Evolutionary conservation across 768 basidiomycete species (phyloP).

Genomic region (Myochromella boudieri): DNA sequence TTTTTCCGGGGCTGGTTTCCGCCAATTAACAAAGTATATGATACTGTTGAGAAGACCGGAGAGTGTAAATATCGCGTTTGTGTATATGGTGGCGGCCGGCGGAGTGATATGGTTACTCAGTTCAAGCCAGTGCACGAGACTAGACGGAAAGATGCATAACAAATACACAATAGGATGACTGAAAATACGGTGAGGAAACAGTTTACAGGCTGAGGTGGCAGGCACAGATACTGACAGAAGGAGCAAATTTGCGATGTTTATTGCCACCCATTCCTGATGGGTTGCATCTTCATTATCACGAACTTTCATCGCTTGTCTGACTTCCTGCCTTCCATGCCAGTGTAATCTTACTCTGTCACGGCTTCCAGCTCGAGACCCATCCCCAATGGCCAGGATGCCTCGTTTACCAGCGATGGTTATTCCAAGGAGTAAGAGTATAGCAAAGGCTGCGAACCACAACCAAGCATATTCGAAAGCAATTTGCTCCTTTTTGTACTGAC

Average conservation of each 20-base stretch:
- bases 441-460: constrained; percentile 46
- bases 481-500: constrained; percentile 31
- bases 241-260: constrained; percentile 40
- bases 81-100: constrained; percentile 14
- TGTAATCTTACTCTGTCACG: constrained; percentile 2
- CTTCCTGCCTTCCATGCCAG: neutral
- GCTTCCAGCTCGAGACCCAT: constrained; percentile 16
- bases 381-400: constrained; percentile 34
- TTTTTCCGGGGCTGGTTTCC: constrained; percentile 16
- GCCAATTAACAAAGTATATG: constrained; percentile 15
- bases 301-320: neutral
- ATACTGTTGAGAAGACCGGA: constrained; percentile 21
- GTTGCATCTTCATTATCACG: constrained; percentile 19
- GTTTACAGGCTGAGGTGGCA: neutral
- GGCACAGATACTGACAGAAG: constrained; percentile 39
- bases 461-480: constrained; percentile 52
- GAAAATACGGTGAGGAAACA: neutral
- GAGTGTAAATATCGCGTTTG: constrained; percentile 16
- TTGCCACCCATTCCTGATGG: constrained; percentile 23
- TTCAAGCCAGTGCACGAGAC: constrained; percentile 21
- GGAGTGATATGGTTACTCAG: constrained; percentile 13
- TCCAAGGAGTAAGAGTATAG: constrained; percentile 43
- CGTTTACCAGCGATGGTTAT: constrained; percentile 43
- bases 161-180: constrained; percentile 50
- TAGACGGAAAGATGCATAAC: constrained; percentile 23